Evolutionary conservation across 805 yeast species (phyloP).

Genomic region (Teunomyces aglyptinius): DNA sequence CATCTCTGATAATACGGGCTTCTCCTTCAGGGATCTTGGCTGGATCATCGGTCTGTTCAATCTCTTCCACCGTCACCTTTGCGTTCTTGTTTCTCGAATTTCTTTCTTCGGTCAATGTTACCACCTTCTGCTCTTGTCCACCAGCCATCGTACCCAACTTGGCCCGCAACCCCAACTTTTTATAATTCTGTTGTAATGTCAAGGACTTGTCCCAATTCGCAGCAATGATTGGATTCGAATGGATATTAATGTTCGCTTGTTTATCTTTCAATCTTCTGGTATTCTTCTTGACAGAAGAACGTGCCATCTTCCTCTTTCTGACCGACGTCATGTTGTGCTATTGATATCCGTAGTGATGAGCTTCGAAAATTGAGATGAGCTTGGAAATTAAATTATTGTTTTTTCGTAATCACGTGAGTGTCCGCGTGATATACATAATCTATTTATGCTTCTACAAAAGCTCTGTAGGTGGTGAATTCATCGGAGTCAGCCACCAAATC

Average conservation of each 20-base stretch:
- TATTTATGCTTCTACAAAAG: slow-evolving; percentile 68
- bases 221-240: slow-evolving; percentile 78
- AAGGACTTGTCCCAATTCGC: slow-evolving; percentile 84
- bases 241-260: slow-evolving; percentile 62
- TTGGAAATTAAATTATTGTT: not conserved
- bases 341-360: not conserved
- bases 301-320: slow-evolving; percentile 80
- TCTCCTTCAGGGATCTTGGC: slow-evolving; percentile 70
- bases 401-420: not conserved
- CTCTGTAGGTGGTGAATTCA: slow-evolving; percentile 81
- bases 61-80: slow-evolving; percentile 37
- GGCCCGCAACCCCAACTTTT: slow-evolving; percentile 70
- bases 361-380: not conserved
- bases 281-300: slow-evolving; percentile 66
- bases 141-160: slow-evolving; percentile 72
- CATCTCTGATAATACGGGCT: slow-evolving; percentile 72
- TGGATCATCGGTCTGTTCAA: slow-evolving; percentile 49
- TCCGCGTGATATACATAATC: not conserved
- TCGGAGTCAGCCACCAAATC: slow-evolving; percentile 53
- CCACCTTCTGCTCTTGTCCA: slow-evolving; percentile 67
- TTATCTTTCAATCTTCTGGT: slow-evolving; percentile 71
- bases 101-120: slow-evolving; percentile 33
- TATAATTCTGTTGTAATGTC: slow-evolving; percentile 85
- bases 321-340: slow-evolving; percentile 57
- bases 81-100: slow-evolving; percentile 28